Percentiles rank a stretch among this genome's conserved stretches.
Conservation (phyloP, 768 basidiomycete genomes). For the Psilocybe azurescens region DNA sequence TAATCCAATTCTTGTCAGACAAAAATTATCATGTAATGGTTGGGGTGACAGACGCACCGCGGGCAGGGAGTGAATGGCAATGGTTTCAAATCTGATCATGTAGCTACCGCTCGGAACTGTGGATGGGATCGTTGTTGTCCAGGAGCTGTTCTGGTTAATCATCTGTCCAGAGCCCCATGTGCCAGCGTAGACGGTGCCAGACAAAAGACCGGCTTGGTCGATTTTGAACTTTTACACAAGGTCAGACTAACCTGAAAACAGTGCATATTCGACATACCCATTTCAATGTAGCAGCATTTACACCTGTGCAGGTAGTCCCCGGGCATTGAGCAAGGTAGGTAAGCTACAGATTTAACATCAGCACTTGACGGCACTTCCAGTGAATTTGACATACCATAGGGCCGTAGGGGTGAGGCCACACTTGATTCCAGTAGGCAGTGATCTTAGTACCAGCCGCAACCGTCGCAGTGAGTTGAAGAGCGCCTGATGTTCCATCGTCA, state of each 20-base stretch:
- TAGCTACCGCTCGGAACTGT: constrained; percentile 49
- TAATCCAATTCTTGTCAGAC: not conserved
- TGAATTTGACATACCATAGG: constrained; percentile 38
- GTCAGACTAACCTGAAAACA: not conserved
- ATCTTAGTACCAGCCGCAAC: constrained; percentile 48
- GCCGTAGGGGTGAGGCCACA: constrained; percentile 50
- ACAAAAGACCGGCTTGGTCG: constrained; percentile 50
- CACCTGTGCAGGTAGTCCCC: constrained; percentile 45
- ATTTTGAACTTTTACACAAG: constrained; percentile 46
- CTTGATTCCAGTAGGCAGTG: constrained; percentile 50
- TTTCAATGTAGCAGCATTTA: constrained; percentile 41
- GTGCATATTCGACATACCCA: constrained; percentile 37
- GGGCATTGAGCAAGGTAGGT: constrained; percentile 53
- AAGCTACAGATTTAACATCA: constrained; percentile 30
- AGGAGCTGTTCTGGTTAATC: constrained; percentile 48
- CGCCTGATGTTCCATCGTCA: constrained; percentile 46
- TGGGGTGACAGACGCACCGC: constrained; percentile 41
- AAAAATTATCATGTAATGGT: not conserved
- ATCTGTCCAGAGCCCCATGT: constrained; percentile 49
- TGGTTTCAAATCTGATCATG: constrained; percentile 55
- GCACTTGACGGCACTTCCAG: not conserved
- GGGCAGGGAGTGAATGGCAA: constrained; percentile 54
- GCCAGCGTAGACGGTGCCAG: constrained; percentile 44
- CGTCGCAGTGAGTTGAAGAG: constrained; percentile 45
- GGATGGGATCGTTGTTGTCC: constrained; percentile 50